A percentile compares a stretch with the other conserved stretches of the same genome.
Evolutionary conservation across 257 asterid genomes (phyloP).

Genomic region (Nicotiana tomentosiformis): DNA sequence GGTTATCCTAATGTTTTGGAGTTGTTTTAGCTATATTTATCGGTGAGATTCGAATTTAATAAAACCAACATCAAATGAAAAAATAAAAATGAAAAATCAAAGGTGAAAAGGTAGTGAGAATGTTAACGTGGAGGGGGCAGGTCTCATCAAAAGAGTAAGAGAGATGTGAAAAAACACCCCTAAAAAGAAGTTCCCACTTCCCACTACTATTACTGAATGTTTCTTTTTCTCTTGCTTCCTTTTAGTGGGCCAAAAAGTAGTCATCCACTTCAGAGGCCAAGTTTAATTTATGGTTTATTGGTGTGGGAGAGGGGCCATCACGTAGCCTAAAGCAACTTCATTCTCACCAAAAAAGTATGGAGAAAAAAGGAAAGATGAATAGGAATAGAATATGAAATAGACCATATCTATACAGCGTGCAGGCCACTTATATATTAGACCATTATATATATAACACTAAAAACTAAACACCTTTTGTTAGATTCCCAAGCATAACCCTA

Average conservation of each 20-base stretch:
- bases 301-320: background rate
- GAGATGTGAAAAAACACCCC: conserved; percentile 24
- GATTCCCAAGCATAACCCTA: conserved; percentile 46
- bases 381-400: background rate
- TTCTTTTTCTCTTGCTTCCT: conserved; percentile 1
- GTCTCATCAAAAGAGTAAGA: conserved; percentile 44
- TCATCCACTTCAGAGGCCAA: conserved; percentile 6
- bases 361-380: background rate
- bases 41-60: no score
- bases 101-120: conserved; percentile 26
- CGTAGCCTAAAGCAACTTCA: background rate
- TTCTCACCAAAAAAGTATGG: background rate
- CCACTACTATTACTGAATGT: conserved; percentile 6
- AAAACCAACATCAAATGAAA: background rate
- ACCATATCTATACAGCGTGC: conserved; percentile 25
- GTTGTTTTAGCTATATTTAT: no score
- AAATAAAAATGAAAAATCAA: background rate
- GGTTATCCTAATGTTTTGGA: no score
- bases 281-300: background rate
- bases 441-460: conserved; percentile 26
- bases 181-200: conserved; percentile 76
- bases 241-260: conserved; percentile 51
- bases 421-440: conserved; percentile 29
- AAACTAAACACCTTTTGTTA: conserved; percentile 40
- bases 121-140: conserved; percentile 39